phyloP scores from a whole-genome alignment of 1,284 basidiomycete genomes.

The Flammula alnicola region DNA sequence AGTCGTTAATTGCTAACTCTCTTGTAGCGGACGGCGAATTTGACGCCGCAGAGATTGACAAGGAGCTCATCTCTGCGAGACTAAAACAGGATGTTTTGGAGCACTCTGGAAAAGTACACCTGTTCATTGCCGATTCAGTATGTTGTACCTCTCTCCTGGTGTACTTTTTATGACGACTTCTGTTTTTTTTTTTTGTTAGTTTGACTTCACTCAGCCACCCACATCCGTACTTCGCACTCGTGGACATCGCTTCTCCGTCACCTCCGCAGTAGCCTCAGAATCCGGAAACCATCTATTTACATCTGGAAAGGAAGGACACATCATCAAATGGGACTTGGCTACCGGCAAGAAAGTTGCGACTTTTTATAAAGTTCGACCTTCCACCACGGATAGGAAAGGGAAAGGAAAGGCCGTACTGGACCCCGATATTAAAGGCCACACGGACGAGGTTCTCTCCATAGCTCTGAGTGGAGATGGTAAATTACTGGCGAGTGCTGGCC shows the following conservation, averaged over 20 bases:
- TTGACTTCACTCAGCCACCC: constrained; percentile 49
- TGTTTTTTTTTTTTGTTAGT: too few species aligned
- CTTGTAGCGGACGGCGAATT: constrained; percentile 85
- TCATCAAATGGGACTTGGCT: constrained; percentile 80
- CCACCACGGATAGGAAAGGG: constrained; percentile 49
- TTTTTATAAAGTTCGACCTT: constrained; percentile 61
- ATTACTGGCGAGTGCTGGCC: constrained; percentile 86
- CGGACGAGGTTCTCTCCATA: constrained; percentile 83
- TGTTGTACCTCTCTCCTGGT: constrained; percentile 27
- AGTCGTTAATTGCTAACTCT: neutral
- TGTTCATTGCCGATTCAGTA: constrained; percentile 77
- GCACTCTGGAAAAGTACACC: constrained; percentile 84
- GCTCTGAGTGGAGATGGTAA: constrained; percentile 88
- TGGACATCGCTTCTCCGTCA: constrained; percentile 79
- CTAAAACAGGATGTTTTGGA: constrained; percentile 90
- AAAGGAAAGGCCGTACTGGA: constrained; percentile 57
- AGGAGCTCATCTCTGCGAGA: constrained; percentile 88
- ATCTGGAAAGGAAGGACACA: constrained; percentile 84
- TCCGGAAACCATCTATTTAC: constrained; percentile 78
- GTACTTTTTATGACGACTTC: constrained; percentile 4
- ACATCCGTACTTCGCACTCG: constrained; percentile 59
- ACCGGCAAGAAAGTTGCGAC: constrained; percentile 62
- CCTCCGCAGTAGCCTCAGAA: constrained; percentile 74
- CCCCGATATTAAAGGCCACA: constrained; percentile 71
- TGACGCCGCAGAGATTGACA: constrained; percentile 93